Base-by-base conservation (phyloP, 139 green algal species). In the Limnomonas spitsbergensis region DNA sequence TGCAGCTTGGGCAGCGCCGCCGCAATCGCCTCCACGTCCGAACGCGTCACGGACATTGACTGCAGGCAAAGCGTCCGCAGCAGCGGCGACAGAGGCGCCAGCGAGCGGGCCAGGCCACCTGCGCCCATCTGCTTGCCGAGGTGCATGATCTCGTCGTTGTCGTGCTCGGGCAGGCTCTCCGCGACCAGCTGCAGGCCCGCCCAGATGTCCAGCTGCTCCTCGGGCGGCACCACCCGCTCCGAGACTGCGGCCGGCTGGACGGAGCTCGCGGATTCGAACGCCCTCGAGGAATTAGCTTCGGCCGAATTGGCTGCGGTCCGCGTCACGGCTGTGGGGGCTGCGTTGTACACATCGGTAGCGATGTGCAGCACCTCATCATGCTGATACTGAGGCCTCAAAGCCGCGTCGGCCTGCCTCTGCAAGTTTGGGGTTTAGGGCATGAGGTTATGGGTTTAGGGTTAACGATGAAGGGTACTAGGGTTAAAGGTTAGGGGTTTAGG, bases 11-110 rank as follows among this genome's bases (percentile, higher is more conserved):
- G 56, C 56, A 69, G 56, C 56, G 56, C 31, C 6, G 6, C 56
- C 56, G 34, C 20, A 4, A 69, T 35, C 20, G 24, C 14, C 4
- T 32, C 56, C 56, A 35, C 56, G 14, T 69, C 56, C 56, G 56
- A 32, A 4, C 56, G 14, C 6, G n/a, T 69, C 4, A 69, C 56
- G 6, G 26, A 6, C 56, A 69, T 69, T 37, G 20, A 69, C 56
- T 69, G 56, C 24, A 69, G 56, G n/a, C 56, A 69, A 14, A 69
- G 56, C 56, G 56, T 69, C 26, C 56, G 56, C 56, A 69, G 56
- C 20, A 38, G 7, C 26, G 56, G 56, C 26, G 56, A 14, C 20
- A 69, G 7, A 14, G 56, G 56, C 26, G 4, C 20, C 26, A 69
- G 56, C 56, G 56, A 69, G 56, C 56, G 56, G 4, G n/a, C 56